Evolutionary conservation across 192 early-diverging fungal genomes (phyloP).

Genomic region (Gaertneriomyces sp.): DNA sequence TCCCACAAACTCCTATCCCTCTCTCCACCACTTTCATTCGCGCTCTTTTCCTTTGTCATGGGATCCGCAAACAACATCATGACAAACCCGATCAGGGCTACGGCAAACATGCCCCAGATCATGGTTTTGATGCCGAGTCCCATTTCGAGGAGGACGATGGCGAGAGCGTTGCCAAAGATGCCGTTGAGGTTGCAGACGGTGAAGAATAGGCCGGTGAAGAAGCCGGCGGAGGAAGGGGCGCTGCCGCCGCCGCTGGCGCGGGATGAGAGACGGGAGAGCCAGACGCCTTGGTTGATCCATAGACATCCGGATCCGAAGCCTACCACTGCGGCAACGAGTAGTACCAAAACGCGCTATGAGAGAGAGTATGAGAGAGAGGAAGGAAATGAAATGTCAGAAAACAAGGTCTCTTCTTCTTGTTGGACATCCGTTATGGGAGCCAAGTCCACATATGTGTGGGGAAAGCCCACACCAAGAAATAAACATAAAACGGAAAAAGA

Average conservation of each 20-base stretch:
- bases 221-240: constrained; percentile 10
- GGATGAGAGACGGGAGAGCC: constrained; percentile 12
- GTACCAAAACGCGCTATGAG: constrained; percentile 16
- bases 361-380: too few species aligned
- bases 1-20: too few species aligned
- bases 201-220: constrained; percentile 33
- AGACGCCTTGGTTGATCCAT: constrained; percentile 34
- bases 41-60: not conserved
- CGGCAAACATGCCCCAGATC: constrained; percentile 28
- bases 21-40: constrained; percentile 1
- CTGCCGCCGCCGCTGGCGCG: too few species aligned
- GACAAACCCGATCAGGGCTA: constrained; percentile 3
- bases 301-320: constrained; percentile 23
- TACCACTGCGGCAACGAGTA: constrained; percentile 9
- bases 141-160: constrained; percentile 22
- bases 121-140: constrained; percentile 17
- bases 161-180: constrained; percentile 26
- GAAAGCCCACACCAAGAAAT: not conserved
- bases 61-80: constrained; percentile 17
- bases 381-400: too few species aligned
- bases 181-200: constrained; percentile 31
- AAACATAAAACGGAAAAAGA: too few species aligned
- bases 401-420: too few species aligned
- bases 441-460: not conserved
- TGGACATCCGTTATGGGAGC: too few species aligned